Conservation (phyloP, 768 basidiomycete genomes). For the Macrolepiota albuminosa region DNA sequence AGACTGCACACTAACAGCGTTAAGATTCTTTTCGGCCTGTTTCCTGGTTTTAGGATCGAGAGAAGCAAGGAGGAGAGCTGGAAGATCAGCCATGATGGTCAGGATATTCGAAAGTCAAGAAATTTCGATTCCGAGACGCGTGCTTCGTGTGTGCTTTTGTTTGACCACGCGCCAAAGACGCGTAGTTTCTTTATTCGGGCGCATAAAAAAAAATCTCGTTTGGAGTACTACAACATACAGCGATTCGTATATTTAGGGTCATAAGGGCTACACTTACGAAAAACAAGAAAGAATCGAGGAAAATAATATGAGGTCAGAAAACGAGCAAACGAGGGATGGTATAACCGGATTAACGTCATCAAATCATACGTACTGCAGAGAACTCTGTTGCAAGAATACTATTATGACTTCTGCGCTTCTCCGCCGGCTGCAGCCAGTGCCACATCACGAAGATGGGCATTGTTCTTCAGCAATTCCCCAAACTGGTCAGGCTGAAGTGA, state of each 20-base stretch:
- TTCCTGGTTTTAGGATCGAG: constrained; percentile 66
- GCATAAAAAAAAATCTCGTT: not conserved
- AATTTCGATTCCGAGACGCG: constrained; percentile 13
- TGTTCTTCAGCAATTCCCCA: constrained; percentile 30
- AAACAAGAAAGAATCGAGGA: not conserved
- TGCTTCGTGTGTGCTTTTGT: constrained; percentile 11
- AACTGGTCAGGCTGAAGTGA: constrained; percentile 32
- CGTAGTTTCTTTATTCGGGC: not conserved
- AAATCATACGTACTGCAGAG: constrained; percentile 3
- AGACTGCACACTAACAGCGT: constrained; percentile 58
- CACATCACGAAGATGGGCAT: constrained; percentile 34
- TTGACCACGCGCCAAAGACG: constrained; percentile 11
- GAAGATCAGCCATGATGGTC: constrained; percentile 55
- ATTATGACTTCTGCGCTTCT: constrained; percentile 17
- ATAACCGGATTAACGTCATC: not conserved
- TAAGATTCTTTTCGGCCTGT: constrained; percentile 76
- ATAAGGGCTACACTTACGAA: not conserved
- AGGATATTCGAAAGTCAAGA: not conserved
- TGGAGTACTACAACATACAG: not conserved
- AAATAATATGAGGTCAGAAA: not conserved
- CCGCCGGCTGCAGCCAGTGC: constrained; percentile 28
- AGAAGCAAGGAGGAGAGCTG: constrained; percentile 68
- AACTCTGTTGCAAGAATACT: not conserved
- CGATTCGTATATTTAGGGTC: not conserved
- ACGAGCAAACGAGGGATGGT: not conserved